Conservation (phyloP, 2,329 filamentous ascomycete species). For the Elsinoe batatas region DNA sequence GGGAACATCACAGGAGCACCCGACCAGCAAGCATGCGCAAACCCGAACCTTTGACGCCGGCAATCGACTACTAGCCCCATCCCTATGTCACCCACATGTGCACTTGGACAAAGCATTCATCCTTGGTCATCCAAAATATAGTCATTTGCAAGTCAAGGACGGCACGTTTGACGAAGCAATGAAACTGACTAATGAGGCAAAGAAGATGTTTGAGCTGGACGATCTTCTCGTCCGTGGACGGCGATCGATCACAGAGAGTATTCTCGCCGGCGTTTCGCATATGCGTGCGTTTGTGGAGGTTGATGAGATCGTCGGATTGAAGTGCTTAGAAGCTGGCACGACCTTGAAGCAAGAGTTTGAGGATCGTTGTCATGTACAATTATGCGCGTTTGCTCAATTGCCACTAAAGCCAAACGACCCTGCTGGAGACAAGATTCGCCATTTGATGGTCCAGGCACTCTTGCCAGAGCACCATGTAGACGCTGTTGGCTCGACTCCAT, state of each 20-base stretch:
- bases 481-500: slow-evolving; percentile 58
- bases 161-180: slow-evolving; percentile 61
- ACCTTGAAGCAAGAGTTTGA: slow-evolving; percentile 41
- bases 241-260: slow-evolving; percentile 56
- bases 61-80: slow-evolving; percentile 40
- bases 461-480: slow-evolving; percentile 37
- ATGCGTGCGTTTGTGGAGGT: slow-evolving; percentile 65
- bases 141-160: slow-evolving; percentile 47
- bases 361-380: slow-evolving; percentile 52
- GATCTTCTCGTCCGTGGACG: slow-evolving; percentile 56
- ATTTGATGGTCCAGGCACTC: slow-evolving; percentile 40
- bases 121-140: slow-evolving; percentile 49
- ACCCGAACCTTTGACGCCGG: slow-evolving; percentile 29
- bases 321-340: slow-evolving; percentile 49
- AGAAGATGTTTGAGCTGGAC: slow-evolving; percentile 49
- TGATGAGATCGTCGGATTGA: slow-evolving; percentile 50
- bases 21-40: not conserved
- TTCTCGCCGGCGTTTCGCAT: slow-evolving; percentile 54
- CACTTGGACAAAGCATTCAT: slow-evolving; percentile 61
- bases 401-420: slow-evolving; percentile 47
- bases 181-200: slow-evolving; percentile 48
- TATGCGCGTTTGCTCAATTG: slow-evolving; percentile 63
- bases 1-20: not conserved
- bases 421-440: slow-evolving; percentile 41
- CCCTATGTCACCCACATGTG: slow-evolving; percentile 62